Percentiles rank a stretch among this genome's conserved stretches.
Evolutionary conservation across 495 filamentous ascomycete species (phyloP).

Genomic region (Penicillium tannophilum): DNA sequence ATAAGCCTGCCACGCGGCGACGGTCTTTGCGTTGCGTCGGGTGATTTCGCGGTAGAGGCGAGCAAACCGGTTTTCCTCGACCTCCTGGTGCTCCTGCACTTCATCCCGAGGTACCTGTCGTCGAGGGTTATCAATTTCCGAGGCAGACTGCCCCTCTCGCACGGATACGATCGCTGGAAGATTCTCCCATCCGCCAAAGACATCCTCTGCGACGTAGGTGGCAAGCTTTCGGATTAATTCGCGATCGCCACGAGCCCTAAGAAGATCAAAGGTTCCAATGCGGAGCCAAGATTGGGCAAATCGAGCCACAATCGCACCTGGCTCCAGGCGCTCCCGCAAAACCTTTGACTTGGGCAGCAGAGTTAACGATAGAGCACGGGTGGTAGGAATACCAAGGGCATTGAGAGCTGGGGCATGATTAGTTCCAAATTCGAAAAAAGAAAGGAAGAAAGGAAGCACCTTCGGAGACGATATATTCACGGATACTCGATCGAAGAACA

Average conservation of each 20-base stretch:
- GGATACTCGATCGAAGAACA: constrained; percentile 84
- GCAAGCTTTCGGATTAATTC: constrained; percentile 69
- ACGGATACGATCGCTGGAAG: constrained; percentile 60
- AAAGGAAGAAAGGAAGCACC: constrained; percentile 28
- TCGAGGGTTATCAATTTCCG: constrained; percentile 43
- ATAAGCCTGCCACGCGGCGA: constrained; percentile 94
- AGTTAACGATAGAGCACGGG: constrained; percentile 80
- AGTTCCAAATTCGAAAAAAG: constrained; percentile 3
- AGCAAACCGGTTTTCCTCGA: constrained; percentile 81
- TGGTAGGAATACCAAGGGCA: constrained; percentile 81
- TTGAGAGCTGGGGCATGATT: constrained; percentile 55
- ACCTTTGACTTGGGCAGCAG: constrained; percentile 73
- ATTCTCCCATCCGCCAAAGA: constrained; percentile 80
- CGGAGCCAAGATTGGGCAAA: constrained; percentile 92
- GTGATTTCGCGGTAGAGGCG: constrained; percentile 86
- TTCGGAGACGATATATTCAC: constrained; percentile 92
- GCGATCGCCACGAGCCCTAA: constrained; percentile 78
- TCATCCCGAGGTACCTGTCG: constrained; percentile 56
- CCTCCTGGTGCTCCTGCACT: constrained; percentile 62
- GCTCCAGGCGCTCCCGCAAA: constrained; percentile 80
- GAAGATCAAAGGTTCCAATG: constrained; percentile 92
- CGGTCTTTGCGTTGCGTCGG: constrained; percentile 82
- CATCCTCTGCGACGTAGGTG: constrained; percentile 81
- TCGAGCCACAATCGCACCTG: constrained; percentile 86
- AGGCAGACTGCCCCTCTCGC: constrained; percentile 32